Evolutionary conservation across 495 filamentous ascomycete species (phyloP), one percentile per base, ranked within the genome.

Genomic region (Hypoxylon cercidicola): DNA sequence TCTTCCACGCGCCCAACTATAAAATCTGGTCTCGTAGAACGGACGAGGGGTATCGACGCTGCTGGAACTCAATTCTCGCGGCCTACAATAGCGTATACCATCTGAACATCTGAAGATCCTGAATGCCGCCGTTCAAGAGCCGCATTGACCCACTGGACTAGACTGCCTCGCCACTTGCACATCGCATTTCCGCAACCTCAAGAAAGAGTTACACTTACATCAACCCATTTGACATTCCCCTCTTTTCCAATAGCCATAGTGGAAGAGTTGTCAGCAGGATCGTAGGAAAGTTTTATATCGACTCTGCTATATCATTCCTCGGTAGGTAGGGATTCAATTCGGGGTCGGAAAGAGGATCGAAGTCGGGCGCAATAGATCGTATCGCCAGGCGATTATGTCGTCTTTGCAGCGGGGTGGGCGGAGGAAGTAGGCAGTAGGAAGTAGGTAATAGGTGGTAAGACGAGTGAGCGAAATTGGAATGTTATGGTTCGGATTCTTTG

Each of bases 221-320:
- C 87, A 35, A 89, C 85, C 87, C 87, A 90, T 78, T 88, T 88
- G 21, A 90, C 85, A 60, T 86, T 87, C 67, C 85, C 85, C 57
- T 78, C 76, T 57, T 65, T 75, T 25, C 71, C 74, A 50, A 75
- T 74, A 47, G 72, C 71, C 79, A 81, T 81, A 16, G 39, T 74
- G 64, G 16, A 70, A 32, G 25, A 53, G 37, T 20, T 65, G 45
- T 64, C 50, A 50, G 30, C 1, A 39, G 15, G 15, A 53, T 55
- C 54, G 49, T 8, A 51, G 32, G 21, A 32, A 18, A n/a, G 15
- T 34, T 23, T 25, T 54, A 47, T 32, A 4, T 52, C 34, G 39
- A 57, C 48, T 56, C 51, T 30, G 61, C 43, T 66, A 64, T 72
- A 52, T 69, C 67, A 74, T 72, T 48, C 70, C 70, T 66, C 23